Evolutionary conservation across 2,329 filamentous ascomycete genomes (phyloP).

Genomic region (Calonectria ilicicola): DNA sequence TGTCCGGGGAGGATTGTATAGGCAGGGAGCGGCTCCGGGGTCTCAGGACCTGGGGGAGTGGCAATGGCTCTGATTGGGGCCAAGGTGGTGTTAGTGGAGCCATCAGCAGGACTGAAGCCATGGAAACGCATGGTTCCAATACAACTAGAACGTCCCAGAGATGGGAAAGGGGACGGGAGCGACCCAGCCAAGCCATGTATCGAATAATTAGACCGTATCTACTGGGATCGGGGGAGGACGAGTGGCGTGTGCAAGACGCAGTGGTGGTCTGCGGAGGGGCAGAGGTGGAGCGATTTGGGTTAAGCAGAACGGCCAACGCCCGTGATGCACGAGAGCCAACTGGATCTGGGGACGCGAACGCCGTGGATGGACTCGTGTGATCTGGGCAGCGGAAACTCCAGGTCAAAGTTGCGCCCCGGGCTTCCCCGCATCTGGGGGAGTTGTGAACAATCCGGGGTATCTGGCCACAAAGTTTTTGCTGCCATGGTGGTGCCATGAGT

Average conservation of each 20-base stretch:
- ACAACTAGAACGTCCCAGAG: not conserved
- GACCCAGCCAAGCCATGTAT: slow-evolving; percentile 22
- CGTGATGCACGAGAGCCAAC: slow-evolving; percentile 21
- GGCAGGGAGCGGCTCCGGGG: slow-evolving; percentile 37
- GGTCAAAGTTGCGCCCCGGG: slow-evolving; percentile 16
- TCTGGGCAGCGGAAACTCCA: slow-evolving; percentile 21
- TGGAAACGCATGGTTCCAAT: slow-evolving; percentile 3
- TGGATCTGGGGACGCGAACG: slow-evolving; percentile 15
- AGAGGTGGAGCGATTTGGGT: slow-evolving; percentile 22
- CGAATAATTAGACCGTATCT: not conserved
- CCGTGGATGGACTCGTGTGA: slow-evolving; percentile 12
- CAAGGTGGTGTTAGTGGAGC: slow-evolving; percentile 7
- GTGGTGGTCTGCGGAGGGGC: slow-evolving; percentile 22
- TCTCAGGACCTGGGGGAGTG: slow-evolving; percentile 8
- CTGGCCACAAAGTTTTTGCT: slow-evolving; percentile 1
- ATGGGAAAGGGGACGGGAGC: slow-evolving; percentile 5
- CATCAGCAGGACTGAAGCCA: not conserved
- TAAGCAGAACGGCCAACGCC: slow-evolving; percentile 9
- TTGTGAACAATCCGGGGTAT: slow-evolving; percentile 39
- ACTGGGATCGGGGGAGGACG: not conserved
- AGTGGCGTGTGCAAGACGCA: slow-evolving; percentile 23
- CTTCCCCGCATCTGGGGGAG: slow-evolving; percentile 30
- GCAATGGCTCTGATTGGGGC: slow-evolving; percentile 11
- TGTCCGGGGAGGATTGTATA: slow-evolving; percentile 19
- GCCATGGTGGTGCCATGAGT: slow-evolving; percentile 37